Conservation (phyloP, 2,329 filamentous ascomycete species). For the Scytalidium lignicola region DNA sequence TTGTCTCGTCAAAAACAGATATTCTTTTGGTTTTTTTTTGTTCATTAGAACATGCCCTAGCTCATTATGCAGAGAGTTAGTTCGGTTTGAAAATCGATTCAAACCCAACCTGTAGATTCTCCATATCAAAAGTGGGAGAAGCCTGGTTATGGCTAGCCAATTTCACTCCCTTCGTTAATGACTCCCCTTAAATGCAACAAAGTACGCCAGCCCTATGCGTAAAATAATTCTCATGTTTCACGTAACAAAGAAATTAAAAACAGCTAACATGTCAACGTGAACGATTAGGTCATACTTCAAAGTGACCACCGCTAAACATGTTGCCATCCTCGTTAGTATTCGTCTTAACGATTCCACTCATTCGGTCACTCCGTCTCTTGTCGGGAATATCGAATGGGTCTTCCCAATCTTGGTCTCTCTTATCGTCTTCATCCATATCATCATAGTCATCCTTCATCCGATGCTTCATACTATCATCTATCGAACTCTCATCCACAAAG, state of each 20-base stretch:
- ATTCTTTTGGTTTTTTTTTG: neutral
- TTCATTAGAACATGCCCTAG: neutral
- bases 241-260: constrained; percentile 1
- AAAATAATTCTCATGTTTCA: constrained; percentile 1
- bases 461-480: constrained; percentile 76
- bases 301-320: constrained; percentile 57
- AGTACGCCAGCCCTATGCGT: constrained; percentile 22
- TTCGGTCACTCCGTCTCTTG: constrained; percentile 45
- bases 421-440: constrained; percentile 57
- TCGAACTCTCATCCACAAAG: constrained; percentile 89
- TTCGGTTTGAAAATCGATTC: neutral
- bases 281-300: constrained; percentile 49
- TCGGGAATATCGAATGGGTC: constrained; percentile 38
- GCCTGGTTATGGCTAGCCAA: constrained; percentile 1
- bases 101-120: neutral
- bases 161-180: constrained; percentile 2
- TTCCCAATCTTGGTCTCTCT: constrained; percentile 41
- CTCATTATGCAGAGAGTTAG: neutral
- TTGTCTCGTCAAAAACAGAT: neutral
- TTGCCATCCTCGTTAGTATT: constrained; percentile 50
- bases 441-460: constrained; percentile 42
- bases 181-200: constrained; percentile 23
- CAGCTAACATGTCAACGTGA: neutral
- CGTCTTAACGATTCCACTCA: constrained; percentile 59
- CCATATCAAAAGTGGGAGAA: neutral